Percentiles rank a stretch among this genome's conserved stretches.
Conservation (phyloP, 192 early-diverging fungal species). For the Funneliformis mosseae region DNA sequence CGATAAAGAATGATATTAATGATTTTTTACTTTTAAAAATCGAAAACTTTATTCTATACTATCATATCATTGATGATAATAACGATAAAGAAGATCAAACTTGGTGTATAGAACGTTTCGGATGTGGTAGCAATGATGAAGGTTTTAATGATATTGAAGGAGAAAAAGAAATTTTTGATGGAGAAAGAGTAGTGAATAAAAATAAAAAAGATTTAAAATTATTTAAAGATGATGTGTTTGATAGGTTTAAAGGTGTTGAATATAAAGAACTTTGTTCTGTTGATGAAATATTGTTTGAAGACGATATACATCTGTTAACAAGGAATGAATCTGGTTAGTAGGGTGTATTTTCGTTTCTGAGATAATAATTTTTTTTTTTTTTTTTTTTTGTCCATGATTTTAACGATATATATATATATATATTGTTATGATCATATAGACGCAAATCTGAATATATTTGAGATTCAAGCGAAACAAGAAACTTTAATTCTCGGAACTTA, state of each 20-base stretch:
- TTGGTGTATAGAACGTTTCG: constrained; percentile 15
- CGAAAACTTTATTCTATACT: background rate
- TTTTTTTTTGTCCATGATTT: background rate
- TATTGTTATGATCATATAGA: background rate
- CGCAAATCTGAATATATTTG: background rate
- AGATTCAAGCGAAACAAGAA: background rate
- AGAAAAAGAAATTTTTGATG: background rate
- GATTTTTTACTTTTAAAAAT: background rate
- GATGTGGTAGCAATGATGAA: background rate
- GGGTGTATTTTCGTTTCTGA: background rate
- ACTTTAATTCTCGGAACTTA: background rate
- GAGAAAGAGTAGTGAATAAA: background rate
- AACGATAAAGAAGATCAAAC: background rate
- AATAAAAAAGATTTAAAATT: background rate
- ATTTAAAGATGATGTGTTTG: background rate
- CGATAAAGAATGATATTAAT: background rate
- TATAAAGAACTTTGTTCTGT: background rate
- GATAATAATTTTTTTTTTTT: background rate
- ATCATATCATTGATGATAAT: background rate
- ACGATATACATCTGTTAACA: background rate
- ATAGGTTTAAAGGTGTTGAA: background rate
- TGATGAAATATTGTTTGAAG: background rate
- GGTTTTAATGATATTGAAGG: background rate
- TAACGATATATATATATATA: background rate
- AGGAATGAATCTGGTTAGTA: background rate